Base-by-base conservation (phyloP, 192 early-diverging fungal species). In the Fimicolochytrium jonesii region DNA sequence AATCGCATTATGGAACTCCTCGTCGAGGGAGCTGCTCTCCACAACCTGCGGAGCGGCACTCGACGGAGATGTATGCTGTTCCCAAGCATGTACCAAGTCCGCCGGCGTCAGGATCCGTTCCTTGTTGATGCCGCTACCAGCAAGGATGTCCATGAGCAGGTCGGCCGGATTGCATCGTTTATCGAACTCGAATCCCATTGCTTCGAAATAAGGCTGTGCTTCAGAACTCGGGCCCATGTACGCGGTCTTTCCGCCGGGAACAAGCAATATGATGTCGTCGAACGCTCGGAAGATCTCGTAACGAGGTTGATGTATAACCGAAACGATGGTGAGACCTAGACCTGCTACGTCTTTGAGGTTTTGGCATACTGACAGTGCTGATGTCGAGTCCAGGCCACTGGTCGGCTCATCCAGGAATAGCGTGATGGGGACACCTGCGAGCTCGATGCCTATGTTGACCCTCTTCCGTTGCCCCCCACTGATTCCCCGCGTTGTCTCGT, bases 361-460 rank as follows among this genome's bases (percentile, higher is more conserved):
- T 15, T 31, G 41, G 51, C 81, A 85, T 2, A 89, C 82, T 62
- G 85, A 81, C n/a, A 75, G 72, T 18, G 85, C 72, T 4, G 87
- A 81, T 15, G 81, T 74, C 25, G 82, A 75, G 64, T 89, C 87
- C 25, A 89, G 61, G 41, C 87, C 86, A n/a, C 79, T 84, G 5
- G 87, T 89, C 9, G 87, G 87, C 34, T 89, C 87, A 60, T 88
- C 87, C 60, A 85, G 59, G 54, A 88, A 87, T 39, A 88, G 68
- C 17, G 85, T 74, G 30, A 76, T 76, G 13, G 87, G 87, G 34
- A 81, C 70, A 18, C 72, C 71, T 37, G 69, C 70, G n/a, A 78
- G 69, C 54, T 89, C 87, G 83, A 89, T 88, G 10, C 87, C 87
- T 62, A 89, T 88, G 56, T 89, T 89, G 52, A 88, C 87, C 6